phyloP scores from a whole-genome alignment of 2,329 filamentous ascomycete species.

The Mollisia scopiformis region DNA sequence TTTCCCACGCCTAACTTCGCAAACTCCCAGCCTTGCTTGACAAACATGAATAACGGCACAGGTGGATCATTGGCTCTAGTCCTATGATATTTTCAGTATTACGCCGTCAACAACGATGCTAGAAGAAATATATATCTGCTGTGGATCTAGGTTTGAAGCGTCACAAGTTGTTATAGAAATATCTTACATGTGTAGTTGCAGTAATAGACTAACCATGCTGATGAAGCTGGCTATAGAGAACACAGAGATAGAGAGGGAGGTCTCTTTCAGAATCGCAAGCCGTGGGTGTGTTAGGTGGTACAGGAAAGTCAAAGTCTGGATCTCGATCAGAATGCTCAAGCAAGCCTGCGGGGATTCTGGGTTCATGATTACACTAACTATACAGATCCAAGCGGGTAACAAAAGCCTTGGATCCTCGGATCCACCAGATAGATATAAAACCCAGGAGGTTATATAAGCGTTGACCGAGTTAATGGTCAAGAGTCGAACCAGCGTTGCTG shows the following conservation, averaged over 20 bases:
- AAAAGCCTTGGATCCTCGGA: constrained; percentile 71
- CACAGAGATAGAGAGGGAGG: constrained; percentile 74
- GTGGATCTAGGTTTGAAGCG: too few relatives aligned
- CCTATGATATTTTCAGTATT: background rate
- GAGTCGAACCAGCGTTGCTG: constrained; percentile 77
- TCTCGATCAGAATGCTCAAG: background rate
- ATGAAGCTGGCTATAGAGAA: constrained; percentile 78
- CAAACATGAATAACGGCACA: constrained; percentile 33
- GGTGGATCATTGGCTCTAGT: constrained; percentile 35
- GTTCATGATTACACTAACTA: constrained; percentile 61
- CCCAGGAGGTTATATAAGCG: constrained; percentile 73
- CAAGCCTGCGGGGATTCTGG: background rate
- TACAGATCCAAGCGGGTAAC: constrained; percentile 77
- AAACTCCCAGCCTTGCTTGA: constrained; percentile 27
- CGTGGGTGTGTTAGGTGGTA: constrained; percentile 80
- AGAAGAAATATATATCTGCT: too few relatives aligned
- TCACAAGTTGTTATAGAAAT: too few relatives aligned
- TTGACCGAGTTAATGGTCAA: constrained; percentile 75
- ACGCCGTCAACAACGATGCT: background rate
- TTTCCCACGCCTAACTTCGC: constrained; percentile 24
- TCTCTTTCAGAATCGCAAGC: constrained; percentile 80
- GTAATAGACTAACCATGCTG: constrained; percentile 70
- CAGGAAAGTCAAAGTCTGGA: constrained; percentile 70
- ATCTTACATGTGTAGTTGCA: constrained; percentile 58
- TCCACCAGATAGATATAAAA: constrained; percentile 71